Percentiles rank a stretch among this genome's conserved stretches.
These are phyloP conservation scores for Aureobasidium sp. DNA, from an alignment of 2,329 filamentous ascomycete genomes.

Conservation along the genomic window DNA sequence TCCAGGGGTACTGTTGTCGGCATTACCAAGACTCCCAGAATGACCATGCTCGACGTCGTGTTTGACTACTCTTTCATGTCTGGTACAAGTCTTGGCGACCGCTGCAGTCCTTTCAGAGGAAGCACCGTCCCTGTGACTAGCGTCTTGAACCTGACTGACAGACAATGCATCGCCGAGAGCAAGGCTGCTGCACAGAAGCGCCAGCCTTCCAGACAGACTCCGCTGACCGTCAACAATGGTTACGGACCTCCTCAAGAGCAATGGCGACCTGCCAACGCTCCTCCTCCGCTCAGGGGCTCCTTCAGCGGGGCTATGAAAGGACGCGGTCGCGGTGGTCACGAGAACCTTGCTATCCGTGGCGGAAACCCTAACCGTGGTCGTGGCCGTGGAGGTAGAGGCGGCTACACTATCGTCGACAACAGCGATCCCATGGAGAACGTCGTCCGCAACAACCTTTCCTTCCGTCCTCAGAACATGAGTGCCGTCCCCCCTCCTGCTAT, in stretches of 20 bases:
- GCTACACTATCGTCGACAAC: conserved; percentile 40
- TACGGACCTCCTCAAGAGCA: conserved; percentile 54
- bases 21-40: conserved; percentile 77
- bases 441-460: conserved; percentile 46
- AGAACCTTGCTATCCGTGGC: conserved; percentile 31
- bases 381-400: conserved; percentile 27
- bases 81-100: conserved; percentile 80
- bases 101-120: conserved; percentile 87
- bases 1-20: conserved; percentile 90
- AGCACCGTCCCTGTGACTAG: conserved; percentile 83
- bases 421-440: conserved; percentile 45
- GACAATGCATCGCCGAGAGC: conserved; percentile 62
- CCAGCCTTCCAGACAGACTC: conserved; percentile 17
- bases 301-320: conserved; percentile 50
- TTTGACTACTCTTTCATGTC: conserved; percentile 97
- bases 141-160: conserved; percentile 77
- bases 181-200: conserved; percentile 19
- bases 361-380: conserved; percentile 23
- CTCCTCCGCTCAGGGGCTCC: conserved; percentile 49
- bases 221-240: conserved; percentile 21
- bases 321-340: conserved; percentile 30
- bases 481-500: conserved; percentile 50
- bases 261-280: conserved; percentile 46
- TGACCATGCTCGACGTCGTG: conserved; percentile 77
- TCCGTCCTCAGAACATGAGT: conserved; percentile 45